Percentiles rank a stretch among this genome's conserved stretches.
These are phyloP conservation scores for Curvularia spicifera DNA, from an alignment of 2,329 filamentous ascomycete genomes.

Conservation along the genomic window DNA sequence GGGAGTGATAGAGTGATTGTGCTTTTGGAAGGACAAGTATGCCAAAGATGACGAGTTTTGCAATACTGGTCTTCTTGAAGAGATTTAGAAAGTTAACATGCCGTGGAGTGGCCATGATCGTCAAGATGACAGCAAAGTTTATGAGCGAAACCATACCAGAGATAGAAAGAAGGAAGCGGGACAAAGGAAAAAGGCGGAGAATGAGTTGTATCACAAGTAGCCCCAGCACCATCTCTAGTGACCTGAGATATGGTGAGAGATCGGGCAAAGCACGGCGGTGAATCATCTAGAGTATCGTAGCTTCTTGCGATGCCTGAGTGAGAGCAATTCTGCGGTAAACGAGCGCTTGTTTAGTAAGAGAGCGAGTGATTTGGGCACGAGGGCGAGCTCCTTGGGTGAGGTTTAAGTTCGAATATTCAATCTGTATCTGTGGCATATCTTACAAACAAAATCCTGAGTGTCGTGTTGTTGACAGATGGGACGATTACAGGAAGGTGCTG, in stretches of 20 bases:
- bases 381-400: not conserved
- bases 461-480: slow-evolving; percentile 12
- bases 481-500: slow-evolving; percentile 2
- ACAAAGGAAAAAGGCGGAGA: slow-evolving; percentile 2
- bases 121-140: not conserved
- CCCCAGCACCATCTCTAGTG: not conserved
- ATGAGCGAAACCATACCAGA: not conserved
- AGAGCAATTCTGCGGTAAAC: slow-evolving; percentile 23
- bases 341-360: slow-evolving; percentile 14
- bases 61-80: not conserved
- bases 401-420: not conserved
- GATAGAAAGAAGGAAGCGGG: slow-evolving; percentile 1
- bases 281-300: slow-evolving; percentile 8
- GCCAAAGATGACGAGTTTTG: not conserved
- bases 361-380: slow-evolving; percentile 6
- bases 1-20: slow-evolving; percentile 25
- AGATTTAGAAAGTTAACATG: not conserved
- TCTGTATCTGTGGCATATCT: not conserved
- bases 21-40: slow-evolving; percentile 1
- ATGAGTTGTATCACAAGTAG: not conserved
- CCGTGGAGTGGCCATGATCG: not conserved
- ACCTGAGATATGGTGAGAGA: slow-evolving; percentile 23
- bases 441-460: not conserved
- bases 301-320: slow-evolving; percentile 18
- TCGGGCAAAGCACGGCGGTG: not conserved